Evolutionary conservation across 257 asterid genomes (phyloP).

Genomic region (Jasminum sambac): DNA sequence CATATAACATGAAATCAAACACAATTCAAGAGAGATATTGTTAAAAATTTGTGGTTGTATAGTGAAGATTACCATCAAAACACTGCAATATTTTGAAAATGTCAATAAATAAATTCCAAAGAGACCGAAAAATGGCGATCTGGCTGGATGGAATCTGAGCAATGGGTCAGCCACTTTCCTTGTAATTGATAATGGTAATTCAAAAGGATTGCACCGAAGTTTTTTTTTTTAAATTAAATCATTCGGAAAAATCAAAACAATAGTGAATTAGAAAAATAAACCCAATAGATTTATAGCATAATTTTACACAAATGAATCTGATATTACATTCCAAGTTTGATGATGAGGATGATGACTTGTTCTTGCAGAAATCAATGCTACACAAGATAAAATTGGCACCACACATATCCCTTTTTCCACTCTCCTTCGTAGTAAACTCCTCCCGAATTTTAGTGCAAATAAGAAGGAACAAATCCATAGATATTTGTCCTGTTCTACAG

Average conservation of each 20-base stretch:
- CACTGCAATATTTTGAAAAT: background rate
- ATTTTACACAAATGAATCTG: background rate
- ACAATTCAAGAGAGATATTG: background rate
- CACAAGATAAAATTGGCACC: background rate
- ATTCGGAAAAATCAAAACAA: background rate
- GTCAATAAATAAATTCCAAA: background rate
- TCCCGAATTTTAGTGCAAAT: background rate
- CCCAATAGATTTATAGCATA: too few relatives aligned
- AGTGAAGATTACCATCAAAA: background rate
- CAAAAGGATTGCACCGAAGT: background rate
- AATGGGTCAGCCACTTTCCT: background rate
- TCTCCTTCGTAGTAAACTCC: background rate
- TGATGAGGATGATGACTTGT: background rate
- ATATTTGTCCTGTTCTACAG: background rate
- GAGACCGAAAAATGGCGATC: background rate
- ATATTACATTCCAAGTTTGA: background rate
- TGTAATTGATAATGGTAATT: background rate
- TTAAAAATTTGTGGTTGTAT: background rate
- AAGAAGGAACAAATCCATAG: background rate
- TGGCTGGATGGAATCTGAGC: background rate
- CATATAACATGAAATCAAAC: background rate
- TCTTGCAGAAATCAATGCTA: background rate
- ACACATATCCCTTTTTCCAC: constrained; percentile 1
- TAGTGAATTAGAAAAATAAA: too few relatives aligned
- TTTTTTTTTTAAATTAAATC: background rate